Base-by-base conservation (phyloP, 306 rosid genomes). In the Vigna unguiculata region DNA sequence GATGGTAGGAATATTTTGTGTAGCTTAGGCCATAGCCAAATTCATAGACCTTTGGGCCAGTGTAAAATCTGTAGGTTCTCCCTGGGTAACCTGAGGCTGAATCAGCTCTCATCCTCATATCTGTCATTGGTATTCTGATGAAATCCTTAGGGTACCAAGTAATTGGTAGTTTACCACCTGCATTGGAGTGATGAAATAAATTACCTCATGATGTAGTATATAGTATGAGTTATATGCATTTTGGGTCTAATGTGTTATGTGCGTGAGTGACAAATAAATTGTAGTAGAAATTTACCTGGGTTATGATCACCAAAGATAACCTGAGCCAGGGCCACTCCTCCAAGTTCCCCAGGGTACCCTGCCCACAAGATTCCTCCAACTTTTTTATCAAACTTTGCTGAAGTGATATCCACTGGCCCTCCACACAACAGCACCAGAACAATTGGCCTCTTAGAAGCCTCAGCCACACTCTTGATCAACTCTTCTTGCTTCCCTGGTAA, bases 281-380 rank as follows among this genome's bases (percentile, higher is more conserved):
- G 25, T 5, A 13, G 34, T 10, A 72, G 61, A 77, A 41, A 67
- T 21, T 61, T 17, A 92, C 97, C 99, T 82, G 97, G 99, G 48
- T 95, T 92, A 64, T 92, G 93, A 17, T 95, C 91, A 11, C 99
- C 99, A 81, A 95, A 95, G 79, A 95, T 80, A 61, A 95, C 78
- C 67, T 91, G 84, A 3, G 99, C 96, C 67, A 95, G 74, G 1
- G 99, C 97, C 72, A 73, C 28, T 34, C 93, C 97, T 36, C 99
- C 99, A 64, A 85, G 87, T 83, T 92, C 86, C 4, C 99, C 99
- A 0, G 97, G 97, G 87, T 95, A 95, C 72, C 99, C 97, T 66
- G 92, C 99, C 99, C 97, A 95, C 76, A 95, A 63, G 72, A 95
- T 95, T 70, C 92, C 87, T 57, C 99, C 97, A 36, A 95, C 57